Evolutionary conservation across 257 asterid species (phyloP).

Genomic region (Paulownia fortunei): DNA sequence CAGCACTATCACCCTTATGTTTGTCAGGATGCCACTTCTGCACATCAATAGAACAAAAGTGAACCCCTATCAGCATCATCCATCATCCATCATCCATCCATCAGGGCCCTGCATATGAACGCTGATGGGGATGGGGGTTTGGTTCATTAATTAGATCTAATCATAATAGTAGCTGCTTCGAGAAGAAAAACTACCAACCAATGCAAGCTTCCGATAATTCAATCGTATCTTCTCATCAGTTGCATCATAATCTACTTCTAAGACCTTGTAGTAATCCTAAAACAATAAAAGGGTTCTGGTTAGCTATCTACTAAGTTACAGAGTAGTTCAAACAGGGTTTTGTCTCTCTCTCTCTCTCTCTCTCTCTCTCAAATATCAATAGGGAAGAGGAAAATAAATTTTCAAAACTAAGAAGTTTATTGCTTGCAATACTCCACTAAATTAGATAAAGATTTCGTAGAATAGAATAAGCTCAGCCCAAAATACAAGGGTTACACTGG

Average conservation of each 20-base stretch:
- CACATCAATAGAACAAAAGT: conserved; percentile 32
- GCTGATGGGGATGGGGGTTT: conserved; percentile 4
- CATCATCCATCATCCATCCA: conserved; percentile 11
- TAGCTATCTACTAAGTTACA: background rate
- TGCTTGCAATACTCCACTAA: background rate
- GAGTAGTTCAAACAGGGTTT: background rate
- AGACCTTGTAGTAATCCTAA: conserved; percentile 71
- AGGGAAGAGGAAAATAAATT: background rate
- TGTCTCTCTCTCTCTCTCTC: background rate
- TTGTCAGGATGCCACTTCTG: conserved; percentile 90
- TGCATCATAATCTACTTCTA: conserved; percentile 76
- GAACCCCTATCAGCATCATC: conserved; percentile 22
- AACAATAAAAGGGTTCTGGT: conserved; percentile 13
- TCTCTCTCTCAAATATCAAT: background rate
- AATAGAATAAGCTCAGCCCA: too few species aligned
- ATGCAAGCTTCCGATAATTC: conserved; percentile 66
- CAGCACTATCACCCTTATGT: conserved; percentile 54
- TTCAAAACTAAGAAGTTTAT: background rate
- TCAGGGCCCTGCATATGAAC: background rate
- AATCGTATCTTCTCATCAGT: conserved; percentile 67
- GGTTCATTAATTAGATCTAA: conserved; percentile 19
- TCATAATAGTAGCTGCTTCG: conserved; percentile 4
- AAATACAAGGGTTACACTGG: too few species aligned
- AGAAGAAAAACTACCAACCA: conserved; percentile 53
- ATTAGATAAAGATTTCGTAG: too few species aligned